Percentiles rank a stretch among this genome's conserved stretches.
Evolutionary conservation across 305 asterid species (phyloP).

Genomic region (Euphrasia arctica): DNA sequence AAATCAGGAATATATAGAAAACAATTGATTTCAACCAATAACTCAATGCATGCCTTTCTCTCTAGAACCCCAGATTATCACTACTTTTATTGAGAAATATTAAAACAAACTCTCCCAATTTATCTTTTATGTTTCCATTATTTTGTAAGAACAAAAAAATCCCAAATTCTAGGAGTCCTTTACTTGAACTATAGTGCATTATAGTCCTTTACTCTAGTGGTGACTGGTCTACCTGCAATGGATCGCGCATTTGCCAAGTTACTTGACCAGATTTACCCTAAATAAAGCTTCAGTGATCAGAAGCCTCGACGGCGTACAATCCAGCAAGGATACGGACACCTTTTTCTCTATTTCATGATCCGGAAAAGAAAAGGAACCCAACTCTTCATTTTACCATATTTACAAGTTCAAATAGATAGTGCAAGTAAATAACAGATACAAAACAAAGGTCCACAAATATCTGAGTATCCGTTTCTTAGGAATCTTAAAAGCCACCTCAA

Average conservation of each 20-base stretch:
- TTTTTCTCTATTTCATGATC: constrained; percentile 12
- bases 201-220: neutral
- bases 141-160: neutral
- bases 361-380: neutral
- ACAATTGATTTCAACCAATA: neutral
- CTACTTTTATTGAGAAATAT: no score
- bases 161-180: constrained; percentile 1
- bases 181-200: no score
- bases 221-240: neutral
- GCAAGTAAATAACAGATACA: neutral
- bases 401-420: constrained; percentile 12
- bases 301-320: neutral
- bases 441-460: constrained; percentile 18
- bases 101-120: no score
- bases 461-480: constrained; percentile 3
- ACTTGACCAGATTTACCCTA: neutral
- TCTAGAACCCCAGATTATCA: no score
- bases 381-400: neutral
- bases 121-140: neutral
- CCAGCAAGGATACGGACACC: neutral
- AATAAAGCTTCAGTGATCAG: neutral
- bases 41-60: neutral
- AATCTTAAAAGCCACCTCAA: neutral
- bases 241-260: neutral
- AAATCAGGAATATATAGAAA: neutral